Evolutionary conservation across 2,329 filamentous ascomycete genomes (phyloP), one percentile per base, ranked within the genome.

Genomic region (Clonostachys solani): DNA sequence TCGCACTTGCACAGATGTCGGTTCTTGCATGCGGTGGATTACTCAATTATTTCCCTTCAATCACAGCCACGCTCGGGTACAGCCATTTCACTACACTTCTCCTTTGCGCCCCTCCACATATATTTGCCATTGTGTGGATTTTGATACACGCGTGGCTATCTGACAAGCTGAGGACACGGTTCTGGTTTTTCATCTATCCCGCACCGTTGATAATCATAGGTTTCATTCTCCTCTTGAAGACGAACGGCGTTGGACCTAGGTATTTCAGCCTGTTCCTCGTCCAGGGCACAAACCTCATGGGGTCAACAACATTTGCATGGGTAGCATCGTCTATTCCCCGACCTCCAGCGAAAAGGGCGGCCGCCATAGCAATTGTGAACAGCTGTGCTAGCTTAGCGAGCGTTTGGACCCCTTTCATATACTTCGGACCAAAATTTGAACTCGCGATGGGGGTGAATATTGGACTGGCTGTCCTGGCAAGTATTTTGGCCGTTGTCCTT

Each of bases 151-250:
- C 77, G 5, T 79, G 74, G 74, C 73, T 80, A 54, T 71, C 78
- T 6, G 79, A 82, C 51, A 44, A 43, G 5, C 46, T 47, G 37
- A 44, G 35, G 12, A 51, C 41, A 2, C 37, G 50, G 15, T 52
- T 44, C 41, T 52, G 49, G 50, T 52, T 52, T 34, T 52, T 42
- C 43, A 29, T 52, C 18, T 52, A 72, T 5, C 78, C 78, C 5
- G 74, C 81, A 37, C 49, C 68, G 37, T 65, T 76, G 38, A 78
- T 78, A n/a, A 59, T 80, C 2, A 54, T 75, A 7, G 79, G 79
- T 16, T 83, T 82, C 61, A 57, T 83, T 57, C 82, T 83, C 56
- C 74, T 72, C 63, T 81, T 82, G 74, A 72, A 72, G 3, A 83
- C 79, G 0, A 58, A 67, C 9, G 55, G 55, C 33, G 80, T 81